Conservation (phyloP, 495 filamentous ascomycete genomes). For the Podospora appendiculata region DNA sequence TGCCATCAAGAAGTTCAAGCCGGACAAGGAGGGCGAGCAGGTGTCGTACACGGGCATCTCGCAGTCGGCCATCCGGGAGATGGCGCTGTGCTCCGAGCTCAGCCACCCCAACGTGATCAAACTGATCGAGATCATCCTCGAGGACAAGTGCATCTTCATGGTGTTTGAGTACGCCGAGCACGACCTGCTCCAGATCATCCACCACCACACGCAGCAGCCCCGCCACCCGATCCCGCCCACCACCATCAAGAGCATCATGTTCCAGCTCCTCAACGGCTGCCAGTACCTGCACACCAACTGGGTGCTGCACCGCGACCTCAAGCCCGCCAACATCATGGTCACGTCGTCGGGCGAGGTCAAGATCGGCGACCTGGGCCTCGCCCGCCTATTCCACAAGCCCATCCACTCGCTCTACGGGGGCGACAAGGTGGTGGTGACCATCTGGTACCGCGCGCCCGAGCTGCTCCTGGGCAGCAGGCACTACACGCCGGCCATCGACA, state of each 20-base stretch:
- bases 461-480: constrained; percentile 83
- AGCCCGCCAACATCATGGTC: constrained; percentile 98
- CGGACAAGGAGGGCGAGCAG: constrained; percentile 94
- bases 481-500: constrained; percentile 92
- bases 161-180: constrained; percentile 99
- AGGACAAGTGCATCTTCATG: constrained; percentile 99
- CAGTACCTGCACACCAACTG: constrained; percentile 95
- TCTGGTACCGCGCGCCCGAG: constrained; percentile 98
- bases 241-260: constrained; percentile 86
- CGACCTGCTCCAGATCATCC: constrained; percentile 95
- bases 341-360: constrained; percentile 83
- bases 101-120: constrained; percentile 84
- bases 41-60: constrained; percentile 96
- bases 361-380: constrained; percentile 88
- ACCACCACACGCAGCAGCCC: constrained; percentile 87
- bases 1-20: constrained; percentile 99
- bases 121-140: constrained; percentile 90
- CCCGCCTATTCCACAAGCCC: constrained; percentile 88
- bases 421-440: constrained; percentile 98
- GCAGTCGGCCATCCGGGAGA: constrained; percentile 93
- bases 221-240: constrained; percentile 79
- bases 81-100: constrained; percentile 95
- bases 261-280: constrained; percentile 88
- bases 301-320: constrained; percentile 94
- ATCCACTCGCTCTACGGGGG: constrained; percentile 84